Base-by-base conservation (phyloP, 108 stramenopile genomes). In the Pseudonitzschia multistriata region DNA sequence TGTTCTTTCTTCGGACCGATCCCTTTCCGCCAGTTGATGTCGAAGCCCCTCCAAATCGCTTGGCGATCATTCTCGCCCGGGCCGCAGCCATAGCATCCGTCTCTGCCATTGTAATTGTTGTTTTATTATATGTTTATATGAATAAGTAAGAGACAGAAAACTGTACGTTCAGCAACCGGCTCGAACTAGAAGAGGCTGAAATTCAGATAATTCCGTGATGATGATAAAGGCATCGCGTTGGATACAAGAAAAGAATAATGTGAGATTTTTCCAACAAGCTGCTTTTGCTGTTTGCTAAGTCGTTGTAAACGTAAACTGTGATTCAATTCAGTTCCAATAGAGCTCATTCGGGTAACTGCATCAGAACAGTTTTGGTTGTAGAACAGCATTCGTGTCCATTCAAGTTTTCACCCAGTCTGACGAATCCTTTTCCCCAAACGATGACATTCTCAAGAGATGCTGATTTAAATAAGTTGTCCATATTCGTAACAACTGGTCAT, bases 1-100 rank as follows among this genome's bases (percentile, higher is more conserved):
- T 97, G 78, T 96, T 97, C 93, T 96, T 96, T 63, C 97, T 88
- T 66, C 97, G 89, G 29, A 90, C 84, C 47, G 90, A 71, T 62
- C 96, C 96, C 83, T 95, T 94, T 60, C 97, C 97, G 52, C 97
- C 97, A 28, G 95, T 96, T 47, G 83, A 81, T 36, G 90, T 80
- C 29, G 81, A 70, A 30, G 88, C 80, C 21, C 91, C 90, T 19
- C 95, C 95, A 71, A 96, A 93, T 80, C 95, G 86, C 86, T 92
- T 93, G 67, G 90, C 90, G 83, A 96, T 92, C 95, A 96, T 96
- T 73, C 79, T 79, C 74, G 80, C 76, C 49, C 92, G 85, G 56
- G 95, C 95, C 48, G 63, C 91, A 56, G 83, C 88, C 69, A 95
- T 86, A 56, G 54, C 22, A 62, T 92, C 88, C 49, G 78, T 81